These are phyloP conservation scores for Neurospora sp. DNA, from an alignment of 495 filamentous ascomycete species.

Conservation along the genomic window DNA sequence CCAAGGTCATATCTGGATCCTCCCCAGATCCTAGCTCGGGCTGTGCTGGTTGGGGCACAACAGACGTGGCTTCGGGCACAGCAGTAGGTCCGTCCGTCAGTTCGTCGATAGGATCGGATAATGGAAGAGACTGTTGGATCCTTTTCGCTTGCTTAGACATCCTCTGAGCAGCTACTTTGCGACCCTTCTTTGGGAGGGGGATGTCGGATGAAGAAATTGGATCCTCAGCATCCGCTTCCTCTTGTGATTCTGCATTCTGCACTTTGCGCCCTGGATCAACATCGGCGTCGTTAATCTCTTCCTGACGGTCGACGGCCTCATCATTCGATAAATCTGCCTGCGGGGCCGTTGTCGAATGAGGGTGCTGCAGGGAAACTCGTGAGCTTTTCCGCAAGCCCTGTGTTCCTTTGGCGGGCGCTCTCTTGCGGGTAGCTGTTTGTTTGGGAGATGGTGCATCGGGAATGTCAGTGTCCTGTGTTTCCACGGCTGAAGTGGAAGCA, in stretches of 20 bases:
- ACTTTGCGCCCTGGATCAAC: slow-evolving; percentile 34
- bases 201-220: not conserved
- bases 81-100: slow-evolving; percentile 11
- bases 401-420: slow-evolving; percentile 22
- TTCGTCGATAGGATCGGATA: slow-evolving; percentile 12
- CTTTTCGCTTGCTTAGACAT: slow-evolving; percentile 38
- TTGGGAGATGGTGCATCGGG: slow-evolving; percentile 18
- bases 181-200: slow-evolving; percentile 32
- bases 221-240: slow-evolving; percentile 25
- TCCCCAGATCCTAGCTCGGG: slow-evolving; percentile 22
- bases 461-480: slow-evolving; percentile 26
- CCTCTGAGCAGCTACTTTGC: slow-evolving; percentile 33
- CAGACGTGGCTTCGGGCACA: slow-evolving; percentile 11
- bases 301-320: slow-evolving; percentile 57
- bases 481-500: slow-evolving; percentile 9
- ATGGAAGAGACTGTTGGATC: slow-evolving; percentile 19
- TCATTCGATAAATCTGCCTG: slow-evolving; percentile 40
- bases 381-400: slow-evolving; percentile 46
- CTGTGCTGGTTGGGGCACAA: slow-evolving; percentile 17
- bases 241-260: slow-evolving; percentile 24
- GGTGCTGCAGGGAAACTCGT: slow-evolving; percentile 32
- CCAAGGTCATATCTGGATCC: slow-evolving; percentile 33
- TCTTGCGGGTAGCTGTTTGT: slow-evolving; percentile 20
- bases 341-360: slow-evolving; percentile 27
- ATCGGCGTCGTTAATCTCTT: slow-evolving; percentile 40